Percentiles rank a stretch among this genome's conserved stretches.
Evolutionary conservation across 2,329 filamentous ascomycete species (phyloP).

Genomic region (Anisogramma anomala): DNA sequence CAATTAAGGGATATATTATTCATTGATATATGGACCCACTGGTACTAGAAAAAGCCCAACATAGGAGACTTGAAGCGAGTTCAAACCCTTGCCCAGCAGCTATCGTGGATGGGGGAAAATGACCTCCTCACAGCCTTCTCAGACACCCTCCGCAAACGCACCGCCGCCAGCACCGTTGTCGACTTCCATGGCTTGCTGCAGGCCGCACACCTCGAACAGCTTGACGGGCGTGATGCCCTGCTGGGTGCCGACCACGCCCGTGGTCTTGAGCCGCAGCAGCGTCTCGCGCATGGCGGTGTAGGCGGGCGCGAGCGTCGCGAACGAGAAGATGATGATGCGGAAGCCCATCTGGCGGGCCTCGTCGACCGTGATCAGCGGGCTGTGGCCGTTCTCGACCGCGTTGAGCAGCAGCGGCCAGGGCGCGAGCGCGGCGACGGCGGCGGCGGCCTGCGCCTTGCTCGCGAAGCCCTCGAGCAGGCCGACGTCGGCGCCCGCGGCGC

Average conservation of each 20-base stretch:
- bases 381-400: constrained; percentile 44
- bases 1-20: no score
- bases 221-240: constrained; percentile 25
- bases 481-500: constrained; percentile 39
- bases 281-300: constrained; percentile 30
- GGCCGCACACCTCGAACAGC: constrained; percentile 40
- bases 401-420: constrained; percentile 44
- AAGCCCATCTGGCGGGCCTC: constrained; percentile 46
- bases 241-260: constrained; percentile 30
- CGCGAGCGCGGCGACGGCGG: constrained; percentile 34
- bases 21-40: no score
- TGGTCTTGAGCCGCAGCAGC: constrained; percentile 26
- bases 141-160: constrained; percentile 11
- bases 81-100: no score
- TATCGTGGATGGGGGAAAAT: not conserved
- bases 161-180: constrained; percentile 24
- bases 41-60: no score
- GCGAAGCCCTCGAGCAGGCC: constrained; percentile 41
- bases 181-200: constrained; percentile 38
- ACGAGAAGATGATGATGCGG: constrained; percentile 47
- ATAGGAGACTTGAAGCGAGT: no score
- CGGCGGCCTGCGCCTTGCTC: constrained; percentile 23
- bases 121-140: not conserved
- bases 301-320: constrained; percentile 35
- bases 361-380: constrained; percentile 38